A percentile compares a stretch with the other conserved stretches of the same genome.
Conservation (phyloP, 1,284 basidiomycete species). For the Cryptococcus sp. region DNA sequence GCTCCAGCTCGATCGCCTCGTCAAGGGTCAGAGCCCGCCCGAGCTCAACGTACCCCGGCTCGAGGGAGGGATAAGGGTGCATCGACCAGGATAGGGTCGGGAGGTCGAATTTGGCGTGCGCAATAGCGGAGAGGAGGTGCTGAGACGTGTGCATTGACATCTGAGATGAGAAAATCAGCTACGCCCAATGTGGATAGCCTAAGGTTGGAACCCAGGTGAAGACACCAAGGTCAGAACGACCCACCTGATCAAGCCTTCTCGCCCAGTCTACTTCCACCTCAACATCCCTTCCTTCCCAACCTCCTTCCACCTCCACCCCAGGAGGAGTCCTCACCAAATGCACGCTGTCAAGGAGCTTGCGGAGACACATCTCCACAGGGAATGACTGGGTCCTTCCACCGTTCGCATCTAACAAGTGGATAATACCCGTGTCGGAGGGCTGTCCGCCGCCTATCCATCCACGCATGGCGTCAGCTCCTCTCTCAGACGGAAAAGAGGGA, state of each 20-base stretch:
- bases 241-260: conserved; percentile 72
- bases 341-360: conserved; percentile 70
- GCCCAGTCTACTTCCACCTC: conserved; percentile 64
- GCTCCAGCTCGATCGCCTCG: conserved; percentile 64
- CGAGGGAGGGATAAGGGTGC: conserved; percentile 57
- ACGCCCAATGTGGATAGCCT: not conserved
- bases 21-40: conserved; percentile 63
- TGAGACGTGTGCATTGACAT: conserved; percentile 81
- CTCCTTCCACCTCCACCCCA: conserved; percentile 52
- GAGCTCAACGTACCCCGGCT: conserved; percentile 72
- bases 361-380: conserved; percentile 66
- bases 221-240: conserved; percentile 27
- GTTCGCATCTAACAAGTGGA: conserved; percentile 50
- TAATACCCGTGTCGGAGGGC: conserved; percentile 69
- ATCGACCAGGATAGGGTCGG: conserved; percentile 74
- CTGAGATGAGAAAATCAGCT: conserved; percentile 46
- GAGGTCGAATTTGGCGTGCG: conserved; percentile 64
- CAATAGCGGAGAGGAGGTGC: conserved; percentile 75
- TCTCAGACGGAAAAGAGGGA: not conserved
- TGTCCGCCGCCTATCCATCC: conserved; percentile 67
- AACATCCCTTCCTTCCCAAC: conserved; percentile 54
- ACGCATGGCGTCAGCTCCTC: not conserved
- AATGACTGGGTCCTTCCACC: conserved; percentile 53
- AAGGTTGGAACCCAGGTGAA: not conserved
- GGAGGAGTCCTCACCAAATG: conserved; percentile 64